Evolutionary conservation across 805 yeast species (phyloP).

Genomic region (Lipomyces kockii): DNA sequence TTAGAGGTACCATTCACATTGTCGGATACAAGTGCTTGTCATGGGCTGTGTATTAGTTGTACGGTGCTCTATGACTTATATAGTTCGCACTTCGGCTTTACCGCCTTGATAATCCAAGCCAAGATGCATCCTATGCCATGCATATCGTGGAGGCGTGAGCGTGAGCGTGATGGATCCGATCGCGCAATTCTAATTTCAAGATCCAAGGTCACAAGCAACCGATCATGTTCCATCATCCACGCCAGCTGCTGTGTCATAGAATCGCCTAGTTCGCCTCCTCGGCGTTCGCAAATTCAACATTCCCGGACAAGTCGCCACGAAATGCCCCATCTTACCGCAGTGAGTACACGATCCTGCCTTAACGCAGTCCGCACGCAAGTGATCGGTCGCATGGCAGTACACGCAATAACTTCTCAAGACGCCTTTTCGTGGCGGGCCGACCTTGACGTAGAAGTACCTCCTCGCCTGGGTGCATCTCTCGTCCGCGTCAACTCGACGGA

Average conservation of each 20-base stretch:
- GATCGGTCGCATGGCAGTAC: not conserved
- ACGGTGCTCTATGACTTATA: no score
- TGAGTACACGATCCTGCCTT: not conserved
- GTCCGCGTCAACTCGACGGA: not conserved
- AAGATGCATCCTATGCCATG: no score
- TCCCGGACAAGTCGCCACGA: not conserved
- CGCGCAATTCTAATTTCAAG: no score
- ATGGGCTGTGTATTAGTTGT: not conserved
- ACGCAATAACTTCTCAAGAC: not conserved
- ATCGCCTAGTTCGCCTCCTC: not conserved
- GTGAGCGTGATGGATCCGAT: no score
- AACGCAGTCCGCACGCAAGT: not conserved
- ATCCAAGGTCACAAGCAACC: no score
- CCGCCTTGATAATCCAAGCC: no score
- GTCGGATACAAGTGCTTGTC: not conserved
- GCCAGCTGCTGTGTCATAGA: not conserved
- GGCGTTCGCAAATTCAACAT: no score
- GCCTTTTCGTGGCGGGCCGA: not conserved
- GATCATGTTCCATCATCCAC: not conserved
- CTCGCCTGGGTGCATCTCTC: not conserved
- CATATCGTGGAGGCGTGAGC: no score
- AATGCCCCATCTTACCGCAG: not conserved
- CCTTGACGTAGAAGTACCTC: not conserved
- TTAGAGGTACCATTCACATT: not conserved
- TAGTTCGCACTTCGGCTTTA: no score